Evolutionary conservation across 2,329 filamentous ascomycete genomes (phyloP).

Genomic region (Cladosporium sp.): DNA sequence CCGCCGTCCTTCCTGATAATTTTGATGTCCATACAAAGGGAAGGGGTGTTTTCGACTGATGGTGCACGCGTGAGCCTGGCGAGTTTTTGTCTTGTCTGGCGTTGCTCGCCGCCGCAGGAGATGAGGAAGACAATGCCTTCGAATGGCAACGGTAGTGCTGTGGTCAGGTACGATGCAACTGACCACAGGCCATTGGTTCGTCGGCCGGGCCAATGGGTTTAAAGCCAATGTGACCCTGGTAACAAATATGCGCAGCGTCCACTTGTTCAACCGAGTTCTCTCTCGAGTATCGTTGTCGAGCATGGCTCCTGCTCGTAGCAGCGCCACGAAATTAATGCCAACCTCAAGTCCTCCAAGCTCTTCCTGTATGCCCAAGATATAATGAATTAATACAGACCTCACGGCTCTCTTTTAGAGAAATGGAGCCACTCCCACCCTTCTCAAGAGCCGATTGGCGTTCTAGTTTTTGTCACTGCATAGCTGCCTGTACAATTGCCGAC

Average conservation of each 20-base stretch:
- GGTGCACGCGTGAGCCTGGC: background rate
- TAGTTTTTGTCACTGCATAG: slow-evolving; percentile 4
- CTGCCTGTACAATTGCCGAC: slow-evolving; percentile 11
- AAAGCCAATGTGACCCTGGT: background rate
- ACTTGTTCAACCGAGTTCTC: background rate
- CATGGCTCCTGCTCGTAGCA: background rate
- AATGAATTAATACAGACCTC: slow-evolving; percentile 10
- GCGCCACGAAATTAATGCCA: slow-evolving; percentile 5
- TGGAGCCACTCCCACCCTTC: background rate
- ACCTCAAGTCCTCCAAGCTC: background rate
- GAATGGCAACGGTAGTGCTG: background rate
- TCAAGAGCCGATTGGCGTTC: background rate
- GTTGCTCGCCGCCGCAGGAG: background rate
- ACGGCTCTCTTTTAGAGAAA: background rate
- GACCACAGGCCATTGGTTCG: background rate
- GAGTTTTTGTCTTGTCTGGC: background rate
- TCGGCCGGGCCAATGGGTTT: background rate
- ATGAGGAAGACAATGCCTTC: background rate
- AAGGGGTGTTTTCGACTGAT: background rate
- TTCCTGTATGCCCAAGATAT: slow-evolving; percentile 9
- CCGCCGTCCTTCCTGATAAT: background rate
- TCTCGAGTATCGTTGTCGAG: background rate
- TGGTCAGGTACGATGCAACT: background rate
- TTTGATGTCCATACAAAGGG: slow-evolving; percentile 4
- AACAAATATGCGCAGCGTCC: background rate